A percentile compares a stretch with the other conserved stretches of the same genome.
phyloP scores from a whole-genome alignment of 441 rosid species.

The Flueggea neowawraea region DNA sequence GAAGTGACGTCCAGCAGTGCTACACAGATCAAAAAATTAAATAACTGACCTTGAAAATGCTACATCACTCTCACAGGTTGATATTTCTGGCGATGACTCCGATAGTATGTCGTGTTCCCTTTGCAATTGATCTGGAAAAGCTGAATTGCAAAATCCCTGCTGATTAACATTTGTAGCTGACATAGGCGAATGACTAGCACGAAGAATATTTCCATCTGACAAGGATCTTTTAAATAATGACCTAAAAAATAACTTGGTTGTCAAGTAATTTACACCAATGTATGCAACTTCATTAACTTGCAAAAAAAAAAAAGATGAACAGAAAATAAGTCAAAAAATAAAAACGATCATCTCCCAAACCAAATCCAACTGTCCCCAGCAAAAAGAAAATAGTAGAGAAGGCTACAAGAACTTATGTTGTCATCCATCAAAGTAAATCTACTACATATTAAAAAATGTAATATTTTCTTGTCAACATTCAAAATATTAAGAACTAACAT shows the following conservation, averaged over 20 bases:
- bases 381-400: too few relatives aligned
- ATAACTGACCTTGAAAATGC: slow-evolving; percentile 60
- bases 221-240: slow-evolving; percentile 73
- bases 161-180: slow-evolving; percentile 40
- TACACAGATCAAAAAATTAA: slow-evolving; percentile 8
- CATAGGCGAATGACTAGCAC: slow-evolving; percentile 39
- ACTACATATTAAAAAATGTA: too few relatives aligned
- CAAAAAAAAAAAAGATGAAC: too few relatives aligned
- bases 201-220: slow-evolving; percentile 90
- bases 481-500: too few relatives aligned
- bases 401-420: background rate
- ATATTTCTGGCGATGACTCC: slow-evolving; percentile 84
- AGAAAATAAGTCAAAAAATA: too few relatives aligned
- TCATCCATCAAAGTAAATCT: too few relatives aligned
- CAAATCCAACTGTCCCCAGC: too few relatives aligned
- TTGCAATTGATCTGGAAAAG: slow-evolving; percentile 41
- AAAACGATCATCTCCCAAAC: too few relatives aligned
- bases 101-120: slow-evolving; percentile 40
- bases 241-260: slow-evolving; percentile 41
- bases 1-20: too few relatives aligned
- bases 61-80: slow-evolving; percentile 61
- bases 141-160: slow-evolving; percentile 43
- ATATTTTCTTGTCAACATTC: too few relatives aligned
- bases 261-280: slow-evolving; percentile 7
- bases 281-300: background rate